Percentiles rank a stretch among this genome's conserved stretches.
Evolutionary conservation across 768 basidiomycete genomes (phyloP).

Genomic region (Boletellus emodensis): DNA sequence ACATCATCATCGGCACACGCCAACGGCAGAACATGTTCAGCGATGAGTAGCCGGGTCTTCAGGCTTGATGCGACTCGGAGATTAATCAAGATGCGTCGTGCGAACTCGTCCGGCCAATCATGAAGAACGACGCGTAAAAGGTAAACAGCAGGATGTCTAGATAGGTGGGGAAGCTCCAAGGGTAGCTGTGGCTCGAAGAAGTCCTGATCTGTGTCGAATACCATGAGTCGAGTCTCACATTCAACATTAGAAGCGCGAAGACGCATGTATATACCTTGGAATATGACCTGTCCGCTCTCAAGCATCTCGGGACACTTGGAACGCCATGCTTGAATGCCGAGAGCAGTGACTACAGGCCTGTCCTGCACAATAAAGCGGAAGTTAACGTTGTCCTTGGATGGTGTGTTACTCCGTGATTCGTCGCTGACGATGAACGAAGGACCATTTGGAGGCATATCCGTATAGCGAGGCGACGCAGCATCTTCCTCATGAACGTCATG

Average conservation of each 20-base stretch:
- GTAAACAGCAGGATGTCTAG: constrained; percentile 55
- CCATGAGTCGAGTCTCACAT: background rate
- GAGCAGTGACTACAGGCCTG: constrained; percentile 47
- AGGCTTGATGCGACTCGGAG: constrained; percentile 36
- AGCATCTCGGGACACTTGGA: constrained; percentile 55
- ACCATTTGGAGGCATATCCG: background rate
- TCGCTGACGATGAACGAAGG: background rate
- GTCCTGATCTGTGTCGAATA: constrained; percentile 51
- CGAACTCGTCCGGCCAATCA: constrained; percentile 70
- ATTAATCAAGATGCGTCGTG: constrained; percentile 42
- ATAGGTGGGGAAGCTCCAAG: constrained; percentile 26
- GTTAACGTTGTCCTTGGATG: constrained; percentile 26
- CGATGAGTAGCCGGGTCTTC: constrained; percentile 61
- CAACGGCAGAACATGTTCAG: constrained; percentile 66
- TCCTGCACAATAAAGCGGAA: constrained; percentile 59
- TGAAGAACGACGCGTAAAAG: constrained; percentile 69
- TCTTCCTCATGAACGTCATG: constrained; percentile 1
- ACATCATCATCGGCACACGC: constrained; percentile 55
- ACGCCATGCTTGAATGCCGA: constrained; percentile 57
- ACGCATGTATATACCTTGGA: constrained; percentile 40
- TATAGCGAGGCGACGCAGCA: background rate
- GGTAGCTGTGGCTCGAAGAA: constrained; percentile 64
- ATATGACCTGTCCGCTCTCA: constrained; percentile 47
- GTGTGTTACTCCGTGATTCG: constrained; percentile 11
- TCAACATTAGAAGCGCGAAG: background rate